Conservation (phyloP, 2,329 filamentous ascomycete genomes). For the Neophaeococcomyces mojaviensis region DNA sequence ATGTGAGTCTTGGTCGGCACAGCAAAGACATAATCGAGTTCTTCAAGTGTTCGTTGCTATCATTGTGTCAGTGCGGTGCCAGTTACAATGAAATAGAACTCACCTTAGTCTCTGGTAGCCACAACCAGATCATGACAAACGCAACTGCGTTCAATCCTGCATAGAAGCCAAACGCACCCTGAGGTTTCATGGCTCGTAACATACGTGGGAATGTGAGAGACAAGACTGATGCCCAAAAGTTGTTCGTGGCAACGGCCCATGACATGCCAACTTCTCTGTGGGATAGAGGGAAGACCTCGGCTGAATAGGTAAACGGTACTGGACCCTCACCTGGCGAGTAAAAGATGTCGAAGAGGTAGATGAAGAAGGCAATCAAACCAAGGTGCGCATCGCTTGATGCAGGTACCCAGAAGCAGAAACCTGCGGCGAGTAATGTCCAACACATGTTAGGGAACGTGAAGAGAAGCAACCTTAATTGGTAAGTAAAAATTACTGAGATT, state of each 20-base stretch:
- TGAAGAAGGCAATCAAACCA: constrained; percentile 47
- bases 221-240: constrained; percentile 30
- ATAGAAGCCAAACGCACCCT: constrained; percentile 52
- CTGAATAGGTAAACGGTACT: constrained; percentile 34
- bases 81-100: neutral
- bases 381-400: constrained; percentile 33
- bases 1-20: constrained; percentile 42
- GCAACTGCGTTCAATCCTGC: constrained; percentile 40
- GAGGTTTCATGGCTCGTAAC: constrained; percentile 34
- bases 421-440: constrained; percentile 56
- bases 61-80: neutral
- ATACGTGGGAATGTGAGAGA: constrained; percentile 37
- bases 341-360: constrained; percentile 49
- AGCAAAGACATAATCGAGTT: constrained; percentile 47
- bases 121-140: constrained; percentile 40
- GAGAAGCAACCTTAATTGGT: constrained; percentile 39
- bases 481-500: neutral
- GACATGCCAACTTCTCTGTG: constrained; percentile 38
- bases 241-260: constrained; percentile 28
- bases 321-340: constrained; percentile 46
- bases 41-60: constrained; percentile 34
- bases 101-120: constrained; percentile 26
- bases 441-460: constrained; percentile 63
- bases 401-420: constrained; percentile 49
- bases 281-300: constrained; percentile 40